phyloP scores from a whole-genome alignment of 1,284 basidiomycete species.

The Puccinia triticina region DNA sequence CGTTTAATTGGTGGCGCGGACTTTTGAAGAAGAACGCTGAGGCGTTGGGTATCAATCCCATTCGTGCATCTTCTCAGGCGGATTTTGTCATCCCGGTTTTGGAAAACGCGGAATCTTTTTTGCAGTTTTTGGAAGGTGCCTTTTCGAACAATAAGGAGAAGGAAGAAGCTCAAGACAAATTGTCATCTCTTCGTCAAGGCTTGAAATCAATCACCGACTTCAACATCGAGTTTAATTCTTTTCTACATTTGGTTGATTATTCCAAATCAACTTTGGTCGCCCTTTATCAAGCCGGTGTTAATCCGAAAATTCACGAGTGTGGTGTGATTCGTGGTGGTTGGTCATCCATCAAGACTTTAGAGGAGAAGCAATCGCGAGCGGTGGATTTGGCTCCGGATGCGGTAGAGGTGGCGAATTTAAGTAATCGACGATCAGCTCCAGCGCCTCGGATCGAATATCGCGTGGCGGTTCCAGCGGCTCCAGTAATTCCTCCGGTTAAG shows the following conservation, averaged over 20 bases:
- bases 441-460: neutral
- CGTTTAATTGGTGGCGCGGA: neutral
- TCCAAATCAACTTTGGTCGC: no score
- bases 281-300: no score
- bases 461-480: no score
- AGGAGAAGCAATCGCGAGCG: neutral
- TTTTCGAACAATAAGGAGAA: neutral
- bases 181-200: neutral
- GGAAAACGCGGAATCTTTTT: neutral
- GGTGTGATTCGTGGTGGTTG: neutral
- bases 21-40: neutral
- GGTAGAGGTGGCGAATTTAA: no score
- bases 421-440: no score
- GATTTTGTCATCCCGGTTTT: neutral
- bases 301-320: no score
- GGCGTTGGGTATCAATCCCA: neutral
- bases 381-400: neutral
- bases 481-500: neutral
- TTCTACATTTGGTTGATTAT: neutral
- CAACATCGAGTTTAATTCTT: neutral
- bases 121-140: neutral
- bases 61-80: neutral
- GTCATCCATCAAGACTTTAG: neutral
- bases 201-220: conserved; percentile 2
- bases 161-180: neutral